A percentile compares a stretch with the other conserved stretches of the same genome.
Conservation (phyloP, 139 green algal genomes). For the Chlamydomonas incerta region DNA sequence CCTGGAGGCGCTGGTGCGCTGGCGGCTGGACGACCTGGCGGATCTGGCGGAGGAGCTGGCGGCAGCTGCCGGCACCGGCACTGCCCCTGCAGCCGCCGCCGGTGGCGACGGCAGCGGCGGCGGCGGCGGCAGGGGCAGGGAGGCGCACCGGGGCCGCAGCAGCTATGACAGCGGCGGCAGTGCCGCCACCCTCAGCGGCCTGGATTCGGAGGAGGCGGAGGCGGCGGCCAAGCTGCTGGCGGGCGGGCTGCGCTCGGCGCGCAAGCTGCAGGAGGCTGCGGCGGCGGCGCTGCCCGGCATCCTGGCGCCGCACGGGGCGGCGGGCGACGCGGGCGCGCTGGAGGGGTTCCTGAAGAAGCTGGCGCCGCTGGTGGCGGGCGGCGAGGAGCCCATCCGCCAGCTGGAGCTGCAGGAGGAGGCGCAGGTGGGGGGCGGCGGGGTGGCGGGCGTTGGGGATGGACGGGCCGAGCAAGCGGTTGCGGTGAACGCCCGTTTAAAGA, state of each 20-base stretch:
- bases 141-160: no score
- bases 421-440: constrained; percentile 2
- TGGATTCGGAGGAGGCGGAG: not conserved
- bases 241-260: not conserved
- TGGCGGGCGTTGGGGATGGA: not conserved
- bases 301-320: constrained; percentile 18
- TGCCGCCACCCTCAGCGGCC: not conserved
- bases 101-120: not conserved
- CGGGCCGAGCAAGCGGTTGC: not conserved
- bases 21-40: constrained; percentile 18
- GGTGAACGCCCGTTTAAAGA: no score
- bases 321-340: not conserved
- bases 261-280: constrained; percentile 22
- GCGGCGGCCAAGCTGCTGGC: constrained; percentile 9
- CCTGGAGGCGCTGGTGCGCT: constrained; percentile 16
- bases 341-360: not conserved
- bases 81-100: no score
- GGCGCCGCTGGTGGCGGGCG: not conserved
- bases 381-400: constrained; percentile 1
- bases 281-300: not conserved
- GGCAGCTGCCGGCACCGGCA: not conserved
- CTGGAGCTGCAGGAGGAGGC: constrained; percentile 29
- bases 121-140: no score
- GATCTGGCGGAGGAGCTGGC: not conserved
- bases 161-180: not conserved